phyloP scores from a whole-genome alignment of 2,329 filamentous ascomycete species.

The Xylariaceae sp. region DNA sequence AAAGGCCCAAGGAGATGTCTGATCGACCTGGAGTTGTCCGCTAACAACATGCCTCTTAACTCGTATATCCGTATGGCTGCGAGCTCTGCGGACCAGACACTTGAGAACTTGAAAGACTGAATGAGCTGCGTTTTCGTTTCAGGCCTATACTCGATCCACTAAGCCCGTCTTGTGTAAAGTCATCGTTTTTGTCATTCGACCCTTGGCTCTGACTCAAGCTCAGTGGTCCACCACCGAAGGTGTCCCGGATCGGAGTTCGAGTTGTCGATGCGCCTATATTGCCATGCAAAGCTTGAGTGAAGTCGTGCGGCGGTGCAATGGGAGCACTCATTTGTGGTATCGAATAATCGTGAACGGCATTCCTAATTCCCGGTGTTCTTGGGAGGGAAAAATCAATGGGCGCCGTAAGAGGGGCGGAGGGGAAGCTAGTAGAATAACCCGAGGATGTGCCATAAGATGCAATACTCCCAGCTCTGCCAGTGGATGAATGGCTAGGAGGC shows the following conservation, averaged over 20 bases:
- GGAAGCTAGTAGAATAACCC: conserved; percentile 47
- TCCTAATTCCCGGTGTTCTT: conserved; percentile 37
- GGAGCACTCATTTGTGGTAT: conserved; percentile 54
- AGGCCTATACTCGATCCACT: conserved; percentile 18
- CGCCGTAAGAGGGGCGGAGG: conserved; percentile 51
- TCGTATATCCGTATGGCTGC: conserved; percentile 28
- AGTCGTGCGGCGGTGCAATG: conserved; percentile 50
- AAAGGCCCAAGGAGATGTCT: neutral
- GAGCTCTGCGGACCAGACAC: conserved; percentile 21
- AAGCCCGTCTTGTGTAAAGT: conserved; percentile 27
- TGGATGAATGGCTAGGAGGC: conserved; percentile 27
- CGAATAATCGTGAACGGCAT: conserved; percentile 43
- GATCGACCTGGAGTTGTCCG: neutral
- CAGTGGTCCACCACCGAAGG: conserved; percentile 36
- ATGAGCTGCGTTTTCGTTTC: conserved; percentile 31
- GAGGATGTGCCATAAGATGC: conserved; percentile 40
- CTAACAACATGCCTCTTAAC: conserved; percentile 11
- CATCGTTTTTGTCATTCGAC: conserved; percentile 26
- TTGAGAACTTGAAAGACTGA: conserved; percentile 26
- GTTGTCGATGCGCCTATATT: conserved; percentile 35
- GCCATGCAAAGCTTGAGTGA: conserved; percentile 45
- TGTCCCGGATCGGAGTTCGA: conserved; percentile 44
- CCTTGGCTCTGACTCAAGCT: conserved; percentile 23
- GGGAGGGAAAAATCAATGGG: conserved; percentile 51
- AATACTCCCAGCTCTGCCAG: conserved; percentile 36